A percentile compares a stretch with the other conserved stretches of the same genome.
Conservation (phyloP, 75 land plant genomes). For the Selaginella tamariscina region DNA sequence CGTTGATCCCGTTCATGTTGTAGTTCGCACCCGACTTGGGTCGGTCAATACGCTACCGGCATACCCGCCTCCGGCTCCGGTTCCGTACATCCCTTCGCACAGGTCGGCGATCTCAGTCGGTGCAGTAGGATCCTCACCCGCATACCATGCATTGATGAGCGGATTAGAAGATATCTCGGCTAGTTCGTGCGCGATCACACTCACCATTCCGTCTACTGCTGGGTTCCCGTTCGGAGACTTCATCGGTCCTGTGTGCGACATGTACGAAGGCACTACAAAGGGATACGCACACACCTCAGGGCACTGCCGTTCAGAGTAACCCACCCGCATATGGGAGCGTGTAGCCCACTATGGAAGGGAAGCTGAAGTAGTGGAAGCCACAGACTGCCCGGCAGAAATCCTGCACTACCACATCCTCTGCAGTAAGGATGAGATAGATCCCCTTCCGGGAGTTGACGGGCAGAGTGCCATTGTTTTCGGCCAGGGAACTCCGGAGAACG, state of each 20-base stretch:
- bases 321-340: conserved; percentile 43
- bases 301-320: conserved; percentile 38
- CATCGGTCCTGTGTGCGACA: too few species aligned
- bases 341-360: conserved; percentile 61
- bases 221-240: conserved; percentile 54
- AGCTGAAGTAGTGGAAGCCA: conserved; percentile 79
- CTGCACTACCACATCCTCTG: conserved; percentile 46
- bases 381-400: conserved; percentile 59
- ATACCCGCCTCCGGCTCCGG: conserved; percentile 63
- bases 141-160: conserved; percentile 70
- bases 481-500: conserved; percentile 31
- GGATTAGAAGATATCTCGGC: conserved; percentile 68
- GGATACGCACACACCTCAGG: conserved; percentile 73
- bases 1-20: conserved; percentile 48
- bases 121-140: conserved; percentile 49
- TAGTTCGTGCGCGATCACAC: conserved; percentile 62
- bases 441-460: conserved; percentile 38
- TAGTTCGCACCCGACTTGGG: conserved; percentile 33
- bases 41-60: conserved; percentile 46
- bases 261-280: conserved; percentile 39
- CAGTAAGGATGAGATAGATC: conserved; percentile 61
- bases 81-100: conserved; percentile 76
- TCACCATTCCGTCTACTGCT: conserved; percentile 88
- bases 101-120: conserved; percentile 73
- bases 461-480: conserved; percentile 22